Evolutionary conservation across 257 asterid species (phyloP).

Genomic region (Solanum sejunctum): DNA sequence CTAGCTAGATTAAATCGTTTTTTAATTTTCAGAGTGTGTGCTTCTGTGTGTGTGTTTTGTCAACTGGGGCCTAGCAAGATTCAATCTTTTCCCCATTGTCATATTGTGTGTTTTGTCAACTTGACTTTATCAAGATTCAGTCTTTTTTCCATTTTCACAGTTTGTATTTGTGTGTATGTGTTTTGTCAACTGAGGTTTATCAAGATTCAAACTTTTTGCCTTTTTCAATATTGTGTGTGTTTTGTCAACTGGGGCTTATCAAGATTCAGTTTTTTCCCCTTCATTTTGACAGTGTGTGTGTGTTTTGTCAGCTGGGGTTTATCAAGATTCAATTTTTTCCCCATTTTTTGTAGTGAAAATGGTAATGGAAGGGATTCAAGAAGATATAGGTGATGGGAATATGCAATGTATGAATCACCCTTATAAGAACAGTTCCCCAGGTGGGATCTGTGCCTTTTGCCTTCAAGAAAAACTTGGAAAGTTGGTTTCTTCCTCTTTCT

Average conservation of each 20-base stretch:
- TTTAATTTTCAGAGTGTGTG: not conserved
- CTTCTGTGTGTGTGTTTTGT: not conserved
- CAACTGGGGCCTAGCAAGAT: not conserved
- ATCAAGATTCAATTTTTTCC: not conserved
- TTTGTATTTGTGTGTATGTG: not conserved
- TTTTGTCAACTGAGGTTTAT: not conserved
- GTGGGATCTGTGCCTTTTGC: conserved; percentile 82
- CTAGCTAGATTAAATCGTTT: not conserved
- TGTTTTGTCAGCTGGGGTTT: not conserved
- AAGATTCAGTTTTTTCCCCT: not conserved
- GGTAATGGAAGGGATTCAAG: conserved; percentile 97
- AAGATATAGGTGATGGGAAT: conserved; percentile 63
- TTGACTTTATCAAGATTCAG: not conserved
- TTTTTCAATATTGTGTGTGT: not conserved
- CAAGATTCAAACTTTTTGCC: not conserved
- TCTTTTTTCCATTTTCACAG: not conserved
- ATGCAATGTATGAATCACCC: conserved; percentile 81
- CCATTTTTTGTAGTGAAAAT: conserved; percentile 7
- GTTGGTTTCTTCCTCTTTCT: conserved; percentile 77
- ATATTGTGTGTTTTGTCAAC: not conserved
- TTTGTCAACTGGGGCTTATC: not conserved
- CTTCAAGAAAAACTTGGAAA: conserved; percentile 37
- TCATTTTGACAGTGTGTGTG: not conserved
- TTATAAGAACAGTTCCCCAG: conserved; percentile 70
- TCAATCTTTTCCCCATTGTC: not conserved